Evolutionary conservation across 768 basidiomycete species (phyloP), one percentile per base, ranked within the genome.

Genomic region (Pulveroboletus ravenelii): DNA sequence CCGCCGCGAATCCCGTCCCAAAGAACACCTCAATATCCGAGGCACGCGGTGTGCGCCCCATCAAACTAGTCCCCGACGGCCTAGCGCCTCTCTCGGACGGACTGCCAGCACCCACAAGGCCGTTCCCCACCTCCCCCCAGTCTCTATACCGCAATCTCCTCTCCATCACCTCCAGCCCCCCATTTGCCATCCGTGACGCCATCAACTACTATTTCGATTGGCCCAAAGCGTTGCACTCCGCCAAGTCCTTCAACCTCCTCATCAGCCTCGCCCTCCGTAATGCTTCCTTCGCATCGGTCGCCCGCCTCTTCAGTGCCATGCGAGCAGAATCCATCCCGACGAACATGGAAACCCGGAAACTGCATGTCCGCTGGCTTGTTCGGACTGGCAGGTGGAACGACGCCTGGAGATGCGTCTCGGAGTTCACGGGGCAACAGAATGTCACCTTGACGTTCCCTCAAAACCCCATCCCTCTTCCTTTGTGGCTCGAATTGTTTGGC

Each of bases 401-500:
- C 20, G 86, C 84, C 18, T 87, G 82, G 82, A 56, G 57, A 13
- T 70, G 72, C 42, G 70, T 74, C 25, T 58, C 67, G 55, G 44
- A 61, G 40, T 53, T 65, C 29, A 49, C 57, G 2, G 35, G 46
- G 20, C 41, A 50, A 49, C 54, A 32, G 27, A 45, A 36, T 25
- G 40, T 49, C 50, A 27, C 57, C 27, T 36, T 52, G 20, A 47
- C 35, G 6, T 29, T 27, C 10, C 43, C 35, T 23, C 38, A 8
- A 25, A 53, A 51, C 7, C 38, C 51, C 29, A 66, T 75, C 30
- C 78, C 76, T 25, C 69, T 80, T 25, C 61, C 67, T 5, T 63
- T 87, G 45, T 87, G 83, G 85, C 51, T 80, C 39, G 84, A 87
- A 54, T 78, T 87, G 55, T 77, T 80, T 56, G 72, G 73, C 41